These are phyloP conservation scores for Penicillium macrosclerotiorum DNA, from an alignment of 495 filamentous ascomycete genomes.

Conservation along the genomic window DNA sequence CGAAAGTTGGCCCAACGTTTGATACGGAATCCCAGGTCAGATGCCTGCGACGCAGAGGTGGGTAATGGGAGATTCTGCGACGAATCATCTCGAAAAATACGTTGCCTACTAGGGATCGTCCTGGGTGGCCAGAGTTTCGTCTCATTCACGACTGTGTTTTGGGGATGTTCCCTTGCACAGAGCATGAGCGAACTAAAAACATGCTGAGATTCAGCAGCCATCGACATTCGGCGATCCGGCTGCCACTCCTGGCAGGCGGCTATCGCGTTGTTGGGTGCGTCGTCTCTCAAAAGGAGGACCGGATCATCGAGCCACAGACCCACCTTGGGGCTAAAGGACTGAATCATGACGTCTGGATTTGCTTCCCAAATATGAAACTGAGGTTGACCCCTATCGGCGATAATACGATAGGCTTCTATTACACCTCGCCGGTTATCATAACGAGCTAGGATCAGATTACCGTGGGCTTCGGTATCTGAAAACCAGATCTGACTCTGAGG, in stretches of 20 bases:
- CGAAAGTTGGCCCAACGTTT: constrained; percentile 66
- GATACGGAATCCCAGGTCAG: constrained; percentile 66
- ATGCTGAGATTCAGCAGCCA: constrained; percentile 43
- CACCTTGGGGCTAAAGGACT: constrained; percentile 67
- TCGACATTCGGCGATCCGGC: constrained; percentile 52
- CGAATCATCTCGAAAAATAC: constrained; percentile 23
- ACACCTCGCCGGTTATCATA: constrained; percentile 70
- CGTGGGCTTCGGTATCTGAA: constrained; percentile 64
- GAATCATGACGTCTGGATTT: constrained; percentile 68
- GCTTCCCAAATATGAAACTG: constrained; percentile 60
- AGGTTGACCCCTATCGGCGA: constrained; percentile 55
- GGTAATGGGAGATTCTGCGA: constrained; percentile 37
- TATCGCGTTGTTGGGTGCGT: constrained; percentile 17
- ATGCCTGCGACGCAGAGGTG: constrained; percentile 48
- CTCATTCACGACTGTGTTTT: constrained; percentile 30
- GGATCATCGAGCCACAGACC: constrained; percentile 70
- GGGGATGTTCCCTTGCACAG: constrained; percentile 36
- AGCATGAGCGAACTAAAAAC: constrained; percentile 47
- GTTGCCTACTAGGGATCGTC: constrained; percentile 57
- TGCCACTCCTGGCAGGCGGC: constrained; percentile 20
- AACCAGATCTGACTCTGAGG: constrained; percentile 82
- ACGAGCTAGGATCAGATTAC: constrained; percentile 67
- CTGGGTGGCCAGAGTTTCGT: constrained; percentile 70
- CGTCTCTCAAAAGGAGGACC: constrained; percentile 57
- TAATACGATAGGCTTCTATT: constrained; percentile 78